Base-by-base conservation (phyloP, 139 green algal genomes). In the Zygnema cylindricum region DNA sequence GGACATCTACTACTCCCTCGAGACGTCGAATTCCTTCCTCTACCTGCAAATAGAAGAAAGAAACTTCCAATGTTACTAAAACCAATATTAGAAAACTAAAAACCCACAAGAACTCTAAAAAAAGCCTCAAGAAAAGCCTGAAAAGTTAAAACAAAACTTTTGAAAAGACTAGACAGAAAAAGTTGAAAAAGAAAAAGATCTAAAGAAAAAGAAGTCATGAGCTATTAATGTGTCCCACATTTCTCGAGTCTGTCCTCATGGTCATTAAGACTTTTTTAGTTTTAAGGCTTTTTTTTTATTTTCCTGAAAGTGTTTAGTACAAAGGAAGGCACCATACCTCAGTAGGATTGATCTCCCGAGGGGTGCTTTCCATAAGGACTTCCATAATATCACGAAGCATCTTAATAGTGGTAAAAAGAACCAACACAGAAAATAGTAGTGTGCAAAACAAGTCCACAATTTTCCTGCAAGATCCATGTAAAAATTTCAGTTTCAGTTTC, bases 341-440 rank as follows among this genome's bases (percentile, higher is more conserved):
- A 22, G 55, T 43, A 42, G 84, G 55, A 69, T 92, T 69, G 33
- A 92, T 91, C 1, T 94, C 86, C 1, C 87, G 79, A 0, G 96
- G 96, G 79, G 94, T 95, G 33, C 94, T 93, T 93, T 98, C 95
- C 96, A 98, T 98, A 16, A 98, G 94, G 21, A 98, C 95, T 83
- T 98, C 93, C 21, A 94, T 85, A 69, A 98, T 97, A 89, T 98
- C 96, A 0, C 82, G 69, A 81, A 98, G 81, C 84, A 98, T 96
- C 76, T 54, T 77, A 1, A 82, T 77, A 0, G 96, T 98, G 21
- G 96, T 98, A 41, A 94, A 73, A 81, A 98, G 87, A 87, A 98
- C 96, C 71, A 98, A 87, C 1, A 94, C 23, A 1, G 95, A 96
- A 89, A 98, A 98, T 0, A 98, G 0, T 71, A 98, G 97, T 22